Conservation (phyloP, 2,329 filamentous ascomycete species). For the Alternaria conjuncta region DNA sequence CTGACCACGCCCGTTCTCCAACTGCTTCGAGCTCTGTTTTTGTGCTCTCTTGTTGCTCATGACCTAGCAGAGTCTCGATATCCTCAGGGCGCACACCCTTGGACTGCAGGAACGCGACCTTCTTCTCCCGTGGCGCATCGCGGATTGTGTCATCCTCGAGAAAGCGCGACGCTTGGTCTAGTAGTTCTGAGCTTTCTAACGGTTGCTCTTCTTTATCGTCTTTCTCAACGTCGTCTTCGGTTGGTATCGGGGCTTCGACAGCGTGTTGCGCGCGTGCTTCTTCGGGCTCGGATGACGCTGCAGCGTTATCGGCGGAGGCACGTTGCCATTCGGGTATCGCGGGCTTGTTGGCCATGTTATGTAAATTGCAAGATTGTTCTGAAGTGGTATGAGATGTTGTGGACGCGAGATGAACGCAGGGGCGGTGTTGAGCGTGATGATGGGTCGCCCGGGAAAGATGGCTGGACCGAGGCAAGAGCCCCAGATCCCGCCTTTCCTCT, state of each 20-base stretch:
- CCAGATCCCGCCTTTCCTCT: slow-evolving; percentile 8
- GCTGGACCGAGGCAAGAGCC: slow-evolving; percentile 30
- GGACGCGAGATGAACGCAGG: slow-evolving; percentile 3
- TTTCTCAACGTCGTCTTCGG: slow-evolving; percentile 11
- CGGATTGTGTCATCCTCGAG: slow-evolving; percentile 76
- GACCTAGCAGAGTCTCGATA: slow-evolving; percentile 69
- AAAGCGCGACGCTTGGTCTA: slow-evolving; percentile 77
- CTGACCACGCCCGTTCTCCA: slow-evolving; percentile 37
- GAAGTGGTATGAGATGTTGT: neutral
- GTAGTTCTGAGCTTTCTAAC: slow-evolving; percentile 22
- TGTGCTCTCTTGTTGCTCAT: slow-evolving; percentile 14
- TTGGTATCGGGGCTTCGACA: slow-evolving; percentile 22
- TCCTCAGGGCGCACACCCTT: slow-evolving; percentile 75
- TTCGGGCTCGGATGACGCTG: slow-evolving; percentile 13
- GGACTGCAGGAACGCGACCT: slow-evolving; percentile 75
- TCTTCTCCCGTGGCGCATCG: slow-evolving; percentile 72
- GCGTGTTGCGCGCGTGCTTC: slow-evolving; percentile 21
- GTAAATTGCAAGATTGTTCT: neutral
- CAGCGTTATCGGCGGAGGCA: slow-evolving; percentile 17
- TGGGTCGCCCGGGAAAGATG: slow-evolving; percentile 21
- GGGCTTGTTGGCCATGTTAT: slow-evolving; percentile 29
- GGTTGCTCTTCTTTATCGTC: slow-evolving; percentile 6
- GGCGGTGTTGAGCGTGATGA: slow-evolving; percentile 11
- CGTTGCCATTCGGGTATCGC: slow-evolving; percentile 48
- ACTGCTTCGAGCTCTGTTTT: slow-evolving; percentile 24